A percentile compares a stretch with the other conserved stretches of the same genome.
Evolutionary conservation across 768 basidiomycete genomes (phyloP).

Genomic region (Trametes elegans): DNA sequence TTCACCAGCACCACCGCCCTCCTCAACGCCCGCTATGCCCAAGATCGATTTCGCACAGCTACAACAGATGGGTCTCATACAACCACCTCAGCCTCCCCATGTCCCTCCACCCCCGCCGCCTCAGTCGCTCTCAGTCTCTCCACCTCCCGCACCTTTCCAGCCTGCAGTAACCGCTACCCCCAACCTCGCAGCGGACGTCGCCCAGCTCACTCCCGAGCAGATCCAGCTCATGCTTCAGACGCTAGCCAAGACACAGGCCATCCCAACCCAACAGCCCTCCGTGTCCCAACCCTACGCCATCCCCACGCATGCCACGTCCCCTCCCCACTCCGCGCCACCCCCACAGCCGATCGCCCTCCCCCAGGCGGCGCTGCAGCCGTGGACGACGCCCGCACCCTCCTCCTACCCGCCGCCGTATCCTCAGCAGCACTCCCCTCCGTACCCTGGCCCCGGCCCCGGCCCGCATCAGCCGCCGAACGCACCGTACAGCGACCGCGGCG

Average conservation of each 20-base stretch:
- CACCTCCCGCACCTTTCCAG: constrained; percentile 1
- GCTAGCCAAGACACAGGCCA: constrained; percentile 39
- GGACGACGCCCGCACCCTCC: constrained; percentile 9
- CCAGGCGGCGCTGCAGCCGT: constrained; percentile 26
- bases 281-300: constrained; percentile 29
- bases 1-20: constrained; percentile 12
- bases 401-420: constrained; percentile 24
- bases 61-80: constrained; percentile 12
- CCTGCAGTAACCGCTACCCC: constrained; percentile 20
- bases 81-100: constrained; percentile 1
- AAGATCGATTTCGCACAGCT: constrained; percentile 14
- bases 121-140: neutral
- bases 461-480: constrained; percentile 5
- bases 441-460: neutral
- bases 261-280: constrained; percentile 19
- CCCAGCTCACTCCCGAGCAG: constrained; percentile 73
- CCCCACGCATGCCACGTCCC: constrained; percentile 29
- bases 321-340: constrained; percentile 18
- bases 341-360: constrained; percentile 17
- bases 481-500: constrained; percentile 21
- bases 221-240: constrained; percentile 66
- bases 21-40: constrained; percentile 8
- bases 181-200: constrained; percentile 65
- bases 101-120: neutral
- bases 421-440: constrained; percentile 24